These are phyloP conservation scores for Crithidia expoeki DNA, from an alignment of 208 protist genomes.

Conservation along the genomic window DNA sequence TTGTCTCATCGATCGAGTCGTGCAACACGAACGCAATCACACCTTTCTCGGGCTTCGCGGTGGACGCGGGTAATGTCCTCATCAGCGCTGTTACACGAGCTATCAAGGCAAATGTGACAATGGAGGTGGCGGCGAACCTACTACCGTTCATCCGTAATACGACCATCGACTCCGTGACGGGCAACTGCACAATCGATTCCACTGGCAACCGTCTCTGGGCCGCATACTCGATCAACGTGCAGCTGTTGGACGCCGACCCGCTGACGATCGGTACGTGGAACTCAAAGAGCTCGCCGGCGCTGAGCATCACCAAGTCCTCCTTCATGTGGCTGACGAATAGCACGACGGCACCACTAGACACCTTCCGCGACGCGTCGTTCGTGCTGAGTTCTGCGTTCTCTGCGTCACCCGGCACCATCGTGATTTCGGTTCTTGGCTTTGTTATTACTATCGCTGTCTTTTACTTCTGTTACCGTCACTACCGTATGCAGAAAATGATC, in stretches of 20 bases:
- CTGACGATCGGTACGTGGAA: constrained; percentile 74
- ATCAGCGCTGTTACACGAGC: constrained; percentile 65
- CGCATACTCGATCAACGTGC: constrained; percentile 67
- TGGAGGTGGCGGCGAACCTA: constrained; percentile 56
- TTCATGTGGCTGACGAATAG: constrained; percentile 78
- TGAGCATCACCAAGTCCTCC: constrained; percentile 33
- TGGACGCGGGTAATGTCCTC: constrained; percentile 73
- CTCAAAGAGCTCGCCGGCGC: constrained; percentile 34
- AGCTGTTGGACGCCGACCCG: constrained; percentile 42
- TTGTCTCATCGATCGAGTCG: constrained; percentile 49
- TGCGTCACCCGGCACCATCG: constrained; percentile 81
- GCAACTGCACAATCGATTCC: constrained; percentile 64
- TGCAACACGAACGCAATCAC: constrained; percentile 53
- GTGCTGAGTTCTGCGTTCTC: constrained; percentile 65
- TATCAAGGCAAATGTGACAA: constrained; percentile 39
- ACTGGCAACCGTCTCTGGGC: constrained; percentile 74
- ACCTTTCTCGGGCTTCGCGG: constrained; percentile 59
- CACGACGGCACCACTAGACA: constrained; percentile 63
- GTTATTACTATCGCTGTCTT: constrained; percentile 79
- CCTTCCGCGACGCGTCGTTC: constrained; percentile 85
- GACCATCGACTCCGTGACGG: constrained; percentile 61
- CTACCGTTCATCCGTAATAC: constrained; percentile 60
- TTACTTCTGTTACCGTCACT: constrained; percentile 88
- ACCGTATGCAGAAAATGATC: constrained; percentile 79
- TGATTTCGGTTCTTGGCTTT: constrained; percentile 82